Evolutionary conservation across 2,329 filamentous ascomycete species (phyloP), one percentile per base, ranked within the genome.

Genomic region (Ascosphaera pollenicola): DNA sequence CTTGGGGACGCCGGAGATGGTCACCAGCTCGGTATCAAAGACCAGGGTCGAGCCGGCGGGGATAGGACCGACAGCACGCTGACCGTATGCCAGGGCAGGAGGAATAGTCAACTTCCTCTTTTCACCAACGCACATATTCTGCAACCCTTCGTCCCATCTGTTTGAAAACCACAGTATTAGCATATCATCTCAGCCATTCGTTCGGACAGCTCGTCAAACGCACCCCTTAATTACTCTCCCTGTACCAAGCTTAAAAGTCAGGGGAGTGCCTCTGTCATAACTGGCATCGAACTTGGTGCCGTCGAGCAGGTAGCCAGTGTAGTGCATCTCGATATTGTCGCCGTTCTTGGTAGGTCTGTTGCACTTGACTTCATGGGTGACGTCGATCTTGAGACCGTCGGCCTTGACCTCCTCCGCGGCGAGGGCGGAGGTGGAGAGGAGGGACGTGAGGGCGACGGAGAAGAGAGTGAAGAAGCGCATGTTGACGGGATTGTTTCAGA

Each of bases 91-190:
- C 53, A 78, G 64, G 53, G 76, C 72, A 16, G 87, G 82, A n/a
- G 84, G 83, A 41, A 98, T 89, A 16, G 78, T 94, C 57, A 98
- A 62, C 40, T 73, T 87, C 49, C 78, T 72, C 67, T 85, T 87
- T 67, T 95, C 87, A 45, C 89, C 87, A 49, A 91, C 78, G 61
- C 89, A 95, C 85, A 95, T 94, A 53, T 81, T 81, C 40, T 89
- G 50, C 31, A 95, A 69, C 38, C 87, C 87, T 54, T 91, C 61
- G 51, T 95, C 87, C 87, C 85, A 94, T 53, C 76, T 81, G 44
- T 31, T 45, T 15, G 49, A 50, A 48, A 50, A 47, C n/a, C n/a
- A n/a, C n/a, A n/a, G n/a, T n/a, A n/a, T n/a, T n/a, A n/a, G n/a
- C n/a, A n/a, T n/a, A 16, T 37, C 17, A 15, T 16, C 16, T 8